Percentiles rank a stretch among this genome's conserved stretches.
Conservation (phyloP, 106 monocot species). For the Acorus gramineus region DNA sequence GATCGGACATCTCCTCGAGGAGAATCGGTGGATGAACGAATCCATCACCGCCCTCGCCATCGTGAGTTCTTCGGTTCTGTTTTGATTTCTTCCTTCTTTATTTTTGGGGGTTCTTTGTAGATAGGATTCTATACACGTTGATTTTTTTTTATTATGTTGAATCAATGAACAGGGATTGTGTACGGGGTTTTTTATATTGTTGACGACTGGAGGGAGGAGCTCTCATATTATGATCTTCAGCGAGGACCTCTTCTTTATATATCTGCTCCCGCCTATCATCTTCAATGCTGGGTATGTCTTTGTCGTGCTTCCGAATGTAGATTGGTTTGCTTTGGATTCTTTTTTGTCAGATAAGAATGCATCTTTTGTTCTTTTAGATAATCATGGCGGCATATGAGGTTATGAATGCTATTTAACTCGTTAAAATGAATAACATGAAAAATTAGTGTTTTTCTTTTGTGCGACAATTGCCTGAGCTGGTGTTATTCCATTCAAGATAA, state of each 20-base stretch:
- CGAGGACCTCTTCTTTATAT: slow-evolving; percentile 23
- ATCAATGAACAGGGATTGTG: slow-evolving; percentile 5
- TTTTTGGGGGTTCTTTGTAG: background rate
- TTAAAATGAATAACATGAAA: too few relatives aligned
- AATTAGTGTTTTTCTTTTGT: too few relatives aligned
- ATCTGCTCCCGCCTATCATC: slow-evolving; percentile 21
- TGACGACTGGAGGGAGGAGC: slow-evolving; percentile 6
- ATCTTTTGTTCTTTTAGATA: too few relatives aligned
- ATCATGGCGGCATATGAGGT: too few relatives aligned
- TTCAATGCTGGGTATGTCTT: slow-evolving; percentile 22
- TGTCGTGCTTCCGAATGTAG: too few relatives aligned
- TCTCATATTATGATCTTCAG: slow-evolving; percentile 8
- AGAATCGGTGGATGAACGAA: slow-evolving; percentile 21
- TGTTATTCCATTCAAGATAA: too few relatives aligned
- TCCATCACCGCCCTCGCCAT: slow-evolving; percentile 8
- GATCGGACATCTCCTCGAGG: slow-evolving; percentile 20
- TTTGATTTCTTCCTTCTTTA: background rate
- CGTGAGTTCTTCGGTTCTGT: background rate
- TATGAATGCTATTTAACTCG: too few relatives aligned
- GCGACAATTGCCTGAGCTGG: too few relatives aligned
- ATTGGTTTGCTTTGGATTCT: too few relatives aligned
- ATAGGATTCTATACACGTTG: background rate
- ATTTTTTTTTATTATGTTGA: background rate
- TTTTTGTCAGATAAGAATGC: too few relatives aligned
- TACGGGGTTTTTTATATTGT: slow-evolving; percentile 9